phyloP scores from a whole-genome alignment of 352 stramenopile species.

The Phytophthora sojae region DNA sequence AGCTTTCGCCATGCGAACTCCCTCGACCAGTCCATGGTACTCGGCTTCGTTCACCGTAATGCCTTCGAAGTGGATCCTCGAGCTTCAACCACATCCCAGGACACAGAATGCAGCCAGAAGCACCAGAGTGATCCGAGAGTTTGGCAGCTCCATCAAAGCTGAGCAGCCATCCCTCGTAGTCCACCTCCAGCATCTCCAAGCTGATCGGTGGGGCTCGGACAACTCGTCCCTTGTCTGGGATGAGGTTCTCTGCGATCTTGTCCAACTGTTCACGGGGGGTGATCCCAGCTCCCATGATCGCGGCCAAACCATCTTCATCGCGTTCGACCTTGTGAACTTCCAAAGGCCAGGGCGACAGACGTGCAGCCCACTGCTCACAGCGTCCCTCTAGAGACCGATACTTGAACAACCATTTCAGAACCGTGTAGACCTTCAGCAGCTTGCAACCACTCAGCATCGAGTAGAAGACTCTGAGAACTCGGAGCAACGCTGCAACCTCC shows the following conservation, averaged over 20 bases:
- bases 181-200: slow-evolving; percentile 3
- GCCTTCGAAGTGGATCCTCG: not conserved
- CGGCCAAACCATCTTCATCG: slow-evolving; percentile 9
- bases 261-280: slow-evolving; percentile 5
- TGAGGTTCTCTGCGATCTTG: slow-evolving; percentile 4
- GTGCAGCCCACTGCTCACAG: slow-evolving; percentile 4
- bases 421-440: slow-evolving; percentile 6
- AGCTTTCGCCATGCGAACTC: not conserved
- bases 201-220: slow-evolving; percentile 12
- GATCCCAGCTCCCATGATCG: slow-evolving; percentile 11
- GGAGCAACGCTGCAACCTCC: slow-evolving; percentile 6
- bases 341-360: not conserved
- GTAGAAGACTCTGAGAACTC: slow-evolving; percentile 7
- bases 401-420: slow-evolving; percentile 9
- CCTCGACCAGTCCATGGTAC: slow-evolving; percentile 5
- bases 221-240: not conserved
- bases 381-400: slow-evolving; percentile 5
- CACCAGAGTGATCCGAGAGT: not conserved
- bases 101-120: slow-evolving; percentile 2
- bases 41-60: slow-evolving; percentile 7
- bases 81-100: slow-evolving; percentile 4
- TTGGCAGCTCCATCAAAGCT: slow-evolving; percentile 17
- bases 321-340: slow-evolving; percentile 2
- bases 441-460: not conserved
- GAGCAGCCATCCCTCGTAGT: slow-evolving; percentile 4